Conservation (phyloP, 208 protist species). For the Dictyostelium gargantuum region DNA sequence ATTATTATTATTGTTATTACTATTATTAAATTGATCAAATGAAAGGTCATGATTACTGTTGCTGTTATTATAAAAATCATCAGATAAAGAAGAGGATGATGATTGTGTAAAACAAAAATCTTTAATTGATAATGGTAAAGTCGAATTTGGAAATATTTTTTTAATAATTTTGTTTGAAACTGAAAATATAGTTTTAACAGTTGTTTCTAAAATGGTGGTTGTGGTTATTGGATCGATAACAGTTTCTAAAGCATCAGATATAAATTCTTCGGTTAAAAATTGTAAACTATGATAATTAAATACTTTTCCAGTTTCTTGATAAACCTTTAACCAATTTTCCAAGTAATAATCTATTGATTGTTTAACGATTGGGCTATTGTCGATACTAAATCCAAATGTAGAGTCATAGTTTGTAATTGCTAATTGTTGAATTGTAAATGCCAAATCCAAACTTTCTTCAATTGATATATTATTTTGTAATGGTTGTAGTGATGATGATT, state of each 20-base stretch:
- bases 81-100: neutral
- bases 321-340: slow-evolving; percentile 7
- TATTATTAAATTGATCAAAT: neutral
- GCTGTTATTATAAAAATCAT: neutral
- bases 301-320: neutral
- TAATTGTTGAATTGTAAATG: slow-evolving; percentile 10
- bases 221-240: neutral
- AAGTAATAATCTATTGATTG: neutral
- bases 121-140: neutral
- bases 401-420: slow-evolving; percentile 27
- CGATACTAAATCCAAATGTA: neutral
- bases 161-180: neutral
- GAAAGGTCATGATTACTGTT: neutral
- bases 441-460: slow-evolving; percentile 35
- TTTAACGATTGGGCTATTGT: slow-evolving; percentile 6
- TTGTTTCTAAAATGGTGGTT: neutral
- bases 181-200: neutral
- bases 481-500: neutral
- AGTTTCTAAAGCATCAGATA: neutral
- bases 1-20: neutral
- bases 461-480: neutral
- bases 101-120: neutral
- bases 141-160: neutral
- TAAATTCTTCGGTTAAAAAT: neutral
- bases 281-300: neutral